Base-by-base conservation (phyloP, 305 asterid genomes). In the Solanum hybrid region DNA sequence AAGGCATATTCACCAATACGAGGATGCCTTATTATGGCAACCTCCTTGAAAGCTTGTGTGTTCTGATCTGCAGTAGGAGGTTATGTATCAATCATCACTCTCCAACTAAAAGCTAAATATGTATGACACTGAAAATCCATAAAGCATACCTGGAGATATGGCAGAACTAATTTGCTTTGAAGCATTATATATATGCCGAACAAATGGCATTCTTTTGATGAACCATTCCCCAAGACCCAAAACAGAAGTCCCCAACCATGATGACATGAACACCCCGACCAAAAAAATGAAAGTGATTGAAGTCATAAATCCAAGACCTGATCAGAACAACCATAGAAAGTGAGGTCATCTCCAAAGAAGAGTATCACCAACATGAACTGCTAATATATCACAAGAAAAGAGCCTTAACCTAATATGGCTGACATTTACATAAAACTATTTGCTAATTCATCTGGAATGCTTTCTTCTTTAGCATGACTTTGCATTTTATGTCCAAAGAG, bases 201-300 rank as follows among this genome's bases (percentile, higher is more conserved):
- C 97, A 91, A 96, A 95, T 86, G 98, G 98, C 98, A 96, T 96
- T 77, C 98, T 96, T 88, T 95, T 96, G 91, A 96, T 96, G 92
- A 94, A 95, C 98, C 98, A 96, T 92, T 96, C 98, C 14, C 98
- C 98, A 74, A 96, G 96, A 93, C 95, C 89, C 93, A 96, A 90
- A 89, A 95, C 94, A 86, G 98, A 96, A 91, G 98, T 88, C 79
- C 98, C 98, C 94, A 96, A 88, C 98, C 98, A 96, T 76, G 98
- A 96, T 73, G 98, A 96, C 98, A 96, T 96, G 93, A 96, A 96
- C 34, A 96, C 97, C 92, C 98, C 98, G 61, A 95, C 97, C 96
- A 96, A 89, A 93, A 96, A 96, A 90, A 95, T 95, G 90, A 96
- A 96, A 80, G 97, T 95, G 89, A 96, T 95, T 91, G 98, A 96